Conservation (phyloP, 2,329 filamentous ascomycete genomes). For the Cordyceps cateniannulata region DNA sequence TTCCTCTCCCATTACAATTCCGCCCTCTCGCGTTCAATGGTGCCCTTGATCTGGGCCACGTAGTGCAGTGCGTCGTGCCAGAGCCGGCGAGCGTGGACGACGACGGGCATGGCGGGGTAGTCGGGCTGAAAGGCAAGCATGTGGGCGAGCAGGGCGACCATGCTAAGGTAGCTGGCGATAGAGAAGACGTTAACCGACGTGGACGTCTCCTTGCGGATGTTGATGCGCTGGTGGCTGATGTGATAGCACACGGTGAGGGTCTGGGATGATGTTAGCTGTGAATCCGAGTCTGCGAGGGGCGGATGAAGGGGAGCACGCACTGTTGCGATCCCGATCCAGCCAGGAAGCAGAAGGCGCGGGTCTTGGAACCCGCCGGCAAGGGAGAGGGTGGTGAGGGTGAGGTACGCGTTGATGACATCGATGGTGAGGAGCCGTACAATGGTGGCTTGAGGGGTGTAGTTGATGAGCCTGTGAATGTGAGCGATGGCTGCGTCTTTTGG, state of each 20-base stretch:
- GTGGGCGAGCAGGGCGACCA: constrained; percentile 62
- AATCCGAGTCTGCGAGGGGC: not conserved
- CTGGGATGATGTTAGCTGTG: constrained; percentile 28
- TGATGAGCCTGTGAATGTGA: constrained; percentile 56
- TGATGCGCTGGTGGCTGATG: constrained; percentile 70
- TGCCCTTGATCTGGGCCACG: constrained; percentile 23
- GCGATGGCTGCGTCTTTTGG: not conserved
- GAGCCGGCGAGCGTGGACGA: constrained; percentile 32
- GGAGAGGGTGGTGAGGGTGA: constrained; percentile 66
- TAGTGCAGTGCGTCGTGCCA: constrained; percentile 30
- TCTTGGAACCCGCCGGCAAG: constrained; percentile 65
- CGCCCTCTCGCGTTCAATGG: constrained; percentile 27
- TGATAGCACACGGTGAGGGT: constrained; percentile 70
- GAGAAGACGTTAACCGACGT: constrained; percentile 74
- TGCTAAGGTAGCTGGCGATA: constrained; percentile 68
- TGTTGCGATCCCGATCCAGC: constrained; percentile 72
- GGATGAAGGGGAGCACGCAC: constrained; percentile 37
- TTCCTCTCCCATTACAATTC: constrained; percentile 20
- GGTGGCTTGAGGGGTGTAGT: constrained; percentile 76
- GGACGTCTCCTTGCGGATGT: constrained; percentile 71
- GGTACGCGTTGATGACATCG: constrained; percentile 67
- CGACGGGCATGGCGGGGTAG: constrained; percentile 53
- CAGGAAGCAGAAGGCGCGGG: constrained; percentile 63
- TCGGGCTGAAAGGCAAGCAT: constrained; percentile 57
- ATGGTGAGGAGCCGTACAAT: constrained; percentile 73